phyloP scores from a whole-genome alignment of 192 early-diverging fungal genomes.

The Podila verticillata region DNA sequence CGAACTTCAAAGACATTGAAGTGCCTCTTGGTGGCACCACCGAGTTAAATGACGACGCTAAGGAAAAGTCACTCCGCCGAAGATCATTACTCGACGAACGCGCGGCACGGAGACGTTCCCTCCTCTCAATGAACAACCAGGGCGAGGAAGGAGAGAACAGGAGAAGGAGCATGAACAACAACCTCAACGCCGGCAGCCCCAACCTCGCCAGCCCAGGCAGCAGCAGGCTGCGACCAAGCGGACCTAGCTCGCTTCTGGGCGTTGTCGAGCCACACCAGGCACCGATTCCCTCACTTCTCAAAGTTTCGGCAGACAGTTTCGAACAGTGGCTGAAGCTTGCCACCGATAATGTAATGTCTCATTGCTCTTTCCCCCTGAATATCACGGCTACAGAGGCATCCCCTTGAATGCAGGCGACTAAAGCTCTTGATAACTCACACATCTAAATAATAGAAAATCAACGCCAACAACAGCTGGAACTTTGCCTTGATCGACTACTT shows the following conservation, averaged over 20 bases:
- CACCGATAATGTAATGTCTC: constrained; percentile 83
- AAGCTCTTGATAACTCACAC: not conserved
- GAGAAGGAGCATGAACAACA: constrained; percentile 18
- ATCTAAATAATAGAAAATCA: constrained; percentile 82
- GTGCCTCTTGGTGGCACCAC: constrained; percentile 47
- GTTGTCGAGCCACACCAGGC: constrained; percentile 34
- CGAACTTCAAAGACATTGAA: constrained; percentile 41
- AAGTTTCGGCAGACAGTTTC: constrained; percentile 56
- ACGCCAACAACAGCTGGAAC: constrained; percentile 93
- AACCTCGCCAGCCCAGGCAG: constrained; percentile 16
- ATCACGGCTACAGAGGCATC: not conserved
- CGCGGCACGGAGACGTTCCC: constrained; percentile 32
- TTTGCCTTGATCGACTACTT: constrained; percentile 99
- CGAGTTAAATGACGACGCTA: constrained; percentile 48
- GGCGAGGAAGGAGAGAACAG: constrained; percentile 23
- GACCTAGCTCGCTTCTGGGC: constrained; percentile 31
- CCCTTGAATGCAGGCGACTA: not conserved
- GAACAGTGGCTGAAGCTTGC: constrained; percentile 99
- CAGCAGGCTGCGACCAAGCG: constrained; percentile 38
- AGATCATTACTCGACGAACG: constrained; percentile 40
- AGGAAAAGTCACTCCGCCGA: constrained; percentile 41
- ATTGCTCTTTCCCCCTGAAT: not conserved
- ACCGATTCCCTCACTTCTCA: constrained; percentile 26
- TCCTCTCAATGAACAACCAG: constrained; percentile 6
- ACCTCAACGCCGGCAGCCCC: not conserved